Evolutionary conservation across 805 yeast genomes (phyloP), one percentile per base, ranked within the genome.

Genomic region (Wickerhamomyces pijperi): DNA sequence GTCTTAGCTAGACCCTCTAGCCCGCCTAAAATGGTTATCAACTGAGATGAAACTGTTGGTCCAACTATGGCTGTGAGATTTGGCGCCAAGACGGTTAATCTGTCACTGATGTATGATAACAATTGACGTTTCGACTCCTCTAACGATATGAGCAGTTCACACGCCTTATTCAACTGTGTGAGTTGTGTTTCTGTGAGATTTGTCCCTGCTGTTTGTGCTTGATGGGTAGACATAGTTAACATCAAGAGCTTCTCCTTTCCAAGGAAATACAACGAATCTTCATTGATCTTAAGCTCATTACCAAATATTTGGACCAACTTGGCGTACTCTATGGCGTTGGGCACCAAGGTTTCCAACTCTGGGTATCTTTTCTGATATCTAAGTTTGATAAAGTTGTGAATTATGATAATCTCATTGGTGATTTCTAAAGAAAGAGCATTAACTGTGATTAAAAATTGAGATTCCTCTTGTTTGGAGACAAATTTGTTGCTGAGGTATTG

Each of bases 11-110:
- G 60, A 6, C 74, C 78, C 12, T 61, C 61, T 4, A 90, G 56
- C 0, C 94, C 86, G 2, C 94, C 94, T 1, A 74, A 63, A 15
- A 71, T 65, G 1, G 84, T 71, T 19, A 90, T 60, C 15, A 92
- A 58, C 48, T 82, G 84, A 0, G 94, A 80, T 0, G 95, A 74
- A 0, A 82, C 71, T 5, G 70, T 62, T 0, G 94, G 64, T 0
- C 95, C 94, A 2, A 90, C 65, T 7, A 92, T 61, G 0, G 74
- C 74, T 3, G 84, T 67, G 2, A 84, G 59, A 55, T 92, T 90
- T 2, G 97, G 98, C 0, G 95, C 94, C 47, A 78, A 69, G 2
- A 58, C 53, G 2, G 70, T 60, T 18, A 83, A 65, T 47, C 76
- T 71, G 1, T 67, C 54, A 0, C 88, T 63, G 14, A 86, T 74